Conservation (phyloP, 352 stramenopile genomes). For the Thalassiosira sp. region DNA sequence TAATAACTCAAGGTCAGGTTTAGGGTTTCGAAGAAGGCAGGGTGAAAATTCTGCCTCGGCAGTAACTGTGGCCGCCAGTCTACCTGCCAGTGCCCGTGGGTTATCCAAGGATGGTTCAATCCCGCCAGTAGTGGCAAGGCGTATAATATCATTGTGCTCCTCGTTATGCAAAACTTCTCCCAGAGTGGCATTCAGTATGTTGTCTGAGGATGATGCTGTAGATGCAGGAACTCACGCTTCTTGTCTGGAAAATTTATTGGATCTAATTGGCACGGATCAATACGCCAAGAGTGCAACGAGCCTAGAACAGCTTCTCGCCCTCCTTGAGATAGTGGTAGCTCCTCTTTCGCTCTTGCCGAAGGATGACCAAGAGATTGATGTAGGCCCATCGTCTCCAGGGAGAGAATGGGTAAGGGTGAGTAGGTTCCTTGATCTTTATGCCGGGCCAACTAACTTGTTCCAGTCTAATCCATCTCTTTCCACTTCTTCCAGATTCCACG, state of each 20-base stretch:
- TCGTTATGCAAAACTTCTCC: slow-evolving; percentile 90
- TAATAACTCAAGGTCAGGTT: slow-evolving; percentile 34
- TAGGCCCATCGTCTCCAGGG: slow-evolving; percentile 39
- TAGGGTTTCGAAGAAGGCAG: slow-evolving; percentile 44
- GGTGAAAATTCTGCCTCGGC: slow-evolving; percentile 43
- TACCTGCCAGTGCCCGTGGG: slow-evolving; percentile 65
- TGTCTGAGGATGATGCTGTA: slow-evolving; percentile 82
- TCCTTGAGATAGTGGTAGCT: slow-evolving; percentile 89
- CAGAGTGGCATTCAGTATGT: slow-evolving; percentile 88
- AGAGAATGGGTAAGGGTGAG: slow-evolving; percentile 80
- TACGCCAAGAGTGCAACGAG: slow-evolving; percentile 89
- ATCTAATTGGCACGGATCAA: slow-evolving; percentile 87
- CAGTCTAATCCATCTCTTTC: no score
- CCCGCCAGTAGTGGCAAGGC: slow-evolving; percentile 87
- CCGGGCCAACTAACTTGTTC: no score
- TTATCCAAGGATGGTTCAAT: slow-evolving; percentile 58
- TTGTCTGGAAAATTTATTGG: slow-evolving; percentile 78
- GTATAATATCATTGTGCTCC: slow-evolving; percentile 87
- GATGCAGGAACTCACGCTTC: slow-evolving; percentile 18
- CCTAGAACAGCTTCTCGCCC: slow-evolving; percentile 90
- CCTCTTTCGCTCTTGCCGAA: slow-evolving; percentile 86
- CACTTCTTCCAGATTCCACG: no score
- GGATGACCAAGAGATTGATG: slow-evolving; percentile 70
- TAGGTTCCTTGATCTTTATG: no score
- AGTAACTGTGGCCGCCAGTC: slow-evolving; percentile 69